phyloP scores from a whole-genome alignment of 768 basidiomycete species.

The Lyophyllum decastes region DNA sequence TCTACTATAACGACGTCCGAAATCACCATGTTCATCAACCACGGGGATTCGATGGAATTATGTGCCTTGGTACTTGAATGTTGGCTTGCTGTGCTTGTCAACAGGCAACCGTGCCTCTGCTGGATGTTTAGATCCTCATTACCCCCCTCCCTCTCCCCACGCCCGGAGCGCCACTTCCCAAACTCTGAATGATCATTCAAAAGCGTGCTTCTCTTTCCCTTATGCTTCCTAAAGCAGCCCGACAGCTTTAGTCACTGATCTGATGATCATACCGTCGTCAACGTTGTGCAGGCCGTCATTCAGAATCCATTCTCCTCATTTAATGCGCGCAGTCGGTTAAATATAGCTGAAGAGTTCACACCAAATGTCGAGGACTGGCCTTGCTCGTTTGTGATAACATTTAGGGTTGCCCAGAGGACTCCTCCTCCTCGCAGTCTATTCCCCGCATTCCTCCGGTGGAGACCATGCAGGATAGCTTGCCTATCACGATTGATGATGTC shows the following conservation, averaged over 20 bases:
- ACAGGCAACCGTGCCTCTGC: not conserved
- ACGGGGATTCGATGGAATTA: too few relatives aligned
- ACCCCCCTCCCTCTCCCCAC: not conserved
- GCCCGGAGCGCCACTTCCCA: not conserved
- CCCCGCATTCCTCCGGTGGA: not conserved
- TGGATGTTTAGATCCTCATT: not conserved
- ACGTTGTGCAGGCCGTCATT: not conserved
- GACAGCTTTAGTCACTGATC: not conserved
- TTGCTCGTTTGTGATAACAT: not conserved
- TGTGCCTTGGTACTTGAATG: too few relatives aligned
- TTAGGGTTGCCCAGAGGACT: too few relatives aligned
- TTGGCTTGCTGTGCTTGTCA: too few relatives aligned
- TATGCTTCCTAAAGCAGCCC: not conserved
- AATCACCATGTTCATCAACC: not conserved
- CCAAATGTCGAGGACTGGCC: not conserved
- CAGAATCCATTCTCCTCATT: not conserved
- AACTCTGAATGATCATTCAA: not conserved
- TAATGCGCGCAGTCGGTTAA: too few relatives aligned
- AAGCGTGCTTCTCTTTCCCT: not conserved
- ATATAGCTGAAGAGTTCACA: too few relatives aligned
- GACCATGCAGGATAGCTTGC: conserved; percentile 16
- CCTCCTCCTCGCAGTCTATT: not conserved
- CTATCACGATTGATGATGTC: conserved; percentile 27
- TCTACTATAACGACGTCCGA: too few relatives aligned
- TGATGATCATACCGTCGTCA: conserved; percentile 11